A percentile compares a stretch with the other conserved stretches of the same genome.
Conservation (phyloP, 345 rosid species). For the Sonneratia caseolaris region DNA sequence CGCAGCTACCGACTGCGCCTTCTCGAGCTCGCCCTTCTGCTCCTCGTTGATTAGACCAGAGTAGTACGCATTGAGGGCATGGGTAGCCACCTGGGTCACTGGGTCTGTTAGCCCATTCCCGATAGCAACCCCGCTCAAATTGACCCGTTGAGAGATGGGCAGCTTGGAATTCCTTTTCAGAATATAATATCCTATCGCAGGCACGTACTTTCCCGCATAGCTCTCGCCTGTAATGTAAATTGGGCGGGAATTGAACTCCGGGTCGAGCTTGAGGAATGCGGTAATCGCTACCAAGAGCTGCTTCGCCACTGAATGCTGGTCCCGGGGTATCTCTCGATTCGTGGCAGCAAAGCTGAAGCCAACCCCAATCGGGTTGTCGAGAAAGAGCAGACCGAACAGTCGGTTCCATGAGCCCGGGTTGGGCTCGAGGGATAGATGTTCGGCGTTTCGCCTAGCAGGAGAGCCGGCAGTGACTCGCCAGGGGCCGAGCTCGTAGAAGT, state of each 20-base stretch:
- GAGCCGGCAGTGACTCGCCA: conserved; percentile 35
- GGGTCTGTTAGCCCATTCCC: conserved; percentile 86
- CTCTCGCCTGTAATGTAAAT: conserved; percentile 72
- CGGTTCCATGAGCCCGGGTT: conserved; percentile 78
- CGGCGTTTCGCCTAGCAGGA: conserved; percentile 16
- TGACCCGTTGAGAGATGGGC: conserved; percentile 23
- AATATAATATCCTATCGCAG: conserved; percentile 66
- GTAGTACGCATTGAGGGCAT: conserved; percentile 46
- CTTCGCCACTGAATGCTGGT: conserved; percentile 46
- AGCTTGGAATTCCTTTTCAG: conserved; percentile 31
- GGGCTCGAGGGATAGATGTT: conserved; percentile 26
- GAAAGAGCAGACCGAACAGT: conserved; percentile 57
- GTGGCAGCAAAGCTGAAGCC: conserved; percentile 75
- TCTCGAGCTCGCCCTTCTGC: conserved; percentile 49
- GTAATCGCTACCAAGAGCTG: conserved; percentile 53
- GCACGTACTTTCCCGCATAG: conserved; percentile 74
- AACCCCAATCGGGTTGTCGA: conserved; percentile 75
- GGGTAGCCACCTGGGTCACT: conserved; percentile 37
- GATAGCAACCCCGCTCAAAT: conserved; percentile 58
- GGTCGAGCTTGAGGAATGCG: conserved; percentile 37
- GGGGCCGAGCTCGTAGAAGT: conserved; percentile 79
- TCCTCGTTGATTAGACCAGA: conserved; percentile 56
- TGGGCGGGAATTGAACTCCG: conserved; percentile 36
- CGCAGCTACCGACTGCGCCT: conserved; percentile 35
- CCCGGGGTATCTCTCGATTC: conserved; percentile 43